Evolutionary conservation across 805 yeast species (phyloP).

Genomic region (Starmerella ratchasimensis): DNA sequence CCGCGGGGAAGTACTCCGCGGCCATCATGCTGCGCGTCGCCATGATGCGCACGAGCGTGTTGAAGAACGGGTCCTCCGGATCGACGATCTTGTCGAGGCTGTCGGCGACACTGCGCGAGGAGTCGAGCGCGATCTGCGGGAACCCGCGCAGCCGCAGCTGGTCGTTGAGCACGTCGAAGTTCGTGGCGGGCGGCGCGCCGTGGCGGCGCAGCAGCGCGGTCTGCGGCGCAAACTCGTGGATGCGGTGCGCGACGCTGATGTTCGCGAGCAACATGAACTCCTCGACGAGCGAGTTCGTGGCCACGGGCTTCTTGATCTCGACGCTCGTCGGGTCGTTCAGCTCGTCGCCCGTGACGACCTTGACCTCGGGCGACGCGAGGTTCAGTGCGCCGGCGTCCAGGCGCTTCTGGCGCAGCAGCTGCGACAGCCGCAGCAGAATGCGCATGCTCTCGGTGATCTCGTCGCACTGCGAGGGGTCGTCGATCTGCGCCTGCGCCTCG

Average conservation of each 20-base stretch:
- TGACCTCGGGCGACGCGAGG: conserved; percentile 94
- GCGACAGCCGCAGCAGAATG: conserved; percentile 61
- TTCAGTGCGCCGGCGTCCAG: conserved; percentile 92
- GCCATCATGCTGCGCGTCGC: conserved; percentile 99
- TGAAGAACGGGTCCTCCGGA: conserved; percentile 74
- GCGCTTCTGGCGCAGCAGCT: conserved; percentile 70
- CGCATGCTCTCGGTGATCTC: conserved; percentile 86
- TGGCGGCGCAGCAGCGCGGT: conserved; percentile 98
- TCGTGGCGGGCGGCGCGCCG: conserved; percentile 91
- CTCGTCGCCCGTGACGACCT: conserved; percentile 92
- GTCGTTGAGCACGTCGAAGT: conserved; percentile 79
- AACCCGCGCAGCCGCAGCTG: conserved; percentile 73
- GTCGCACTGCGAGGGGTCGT: conserved; percentile 60
- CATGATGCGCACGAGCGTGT: conserved; percentile 86
- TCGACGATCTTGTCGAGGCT: conserved; percentile 82
- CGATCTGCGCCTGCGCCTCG: conserved; percentile 81
- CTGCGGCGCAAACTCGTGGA: conserved; percentile 87
- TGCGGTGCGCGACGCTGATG: conserved; percentile 86
- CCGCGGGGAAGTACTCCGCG: conserved; percentile 91
- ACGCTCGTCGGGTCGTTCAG: conserved; percentile 94
- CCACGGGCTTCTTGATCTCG: conserved; percentile 74
- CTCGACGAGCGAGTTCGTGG: conserved; percentile 91
- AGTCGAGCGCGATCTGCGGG: conserved; percentile 61
- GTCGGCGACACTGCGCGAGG: conserved; percentile 84
- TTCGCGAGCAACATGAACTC: conserved; percentile 97